These are phyloP conservation scores for Wickerhamiella spandovensis DNA, from an alignment of 805 yeast species.

Conservation along the genomic window DNA sequence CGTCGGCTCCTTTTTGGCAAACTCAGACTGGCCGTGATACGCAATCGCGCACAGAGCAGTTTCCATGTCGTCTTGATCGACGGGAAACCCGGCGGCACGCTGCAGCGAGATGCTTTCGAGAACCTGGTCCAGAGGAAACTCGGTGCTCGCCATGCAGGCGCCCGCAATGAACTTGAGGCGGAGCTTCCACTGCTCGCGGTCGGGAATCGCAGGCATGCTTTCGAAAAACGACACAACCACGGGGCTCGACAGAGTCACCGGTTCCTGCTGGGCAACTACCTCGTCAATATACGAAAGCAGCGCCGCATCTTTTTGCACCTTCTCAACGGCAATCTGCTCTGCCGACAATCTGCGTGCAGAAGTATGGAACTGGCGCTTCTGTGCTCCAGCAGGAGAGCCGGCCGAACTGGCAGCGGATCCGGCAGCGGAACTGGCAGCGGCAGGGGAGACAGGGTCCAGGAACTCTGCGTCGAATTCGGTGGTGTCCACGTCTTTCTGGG, in stretches of 20 bases:
- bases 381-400: background rate
- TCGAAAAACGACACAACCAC: slow-evolving; percentile 17
- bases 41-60: slow-evolving; percentile 20
- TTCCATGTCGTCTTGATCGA: slow-evolving; percentile 20
- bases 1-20: slow-evolving; percentile 7
- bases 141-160: slow-evolving; percentile 6
- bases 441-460: background rate
- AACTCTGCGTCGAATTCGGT: background rate
- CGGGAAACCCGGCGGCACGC: slow-evolving; percentile 21
- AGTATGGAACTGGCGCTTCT: background rate
- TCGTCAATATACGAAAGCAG: background rate
- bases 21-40: slow-evolving; percentile 17
- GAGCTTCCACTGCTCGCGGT: slow-evolving; percentile 21
- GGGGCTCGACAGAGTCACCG: slow-evolving; percentile 5
- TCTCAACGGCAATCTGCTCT: background rate
- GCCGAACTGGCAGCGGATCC: background rate
- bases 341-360: background rate
- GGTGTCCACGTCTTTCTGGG: background rate
- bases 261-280: background rate
- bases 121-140: slow-evolving; percentile 16
- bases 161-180: slow-evolving; percentile 20
- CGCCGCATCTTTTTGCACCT: background rate
- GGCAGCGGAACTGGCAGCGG: background rate
- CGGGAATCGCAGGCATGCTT: slow-evolving; percentile 14
- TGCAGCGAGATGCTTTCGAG: slow-evolving; percentile 19